Percentiles rank a stretch among this genome's conserved stretches.
Conservation (phyloP, 2,329 filamentous ascomycete species). For the Diaporthe ilicicola region DNA sequence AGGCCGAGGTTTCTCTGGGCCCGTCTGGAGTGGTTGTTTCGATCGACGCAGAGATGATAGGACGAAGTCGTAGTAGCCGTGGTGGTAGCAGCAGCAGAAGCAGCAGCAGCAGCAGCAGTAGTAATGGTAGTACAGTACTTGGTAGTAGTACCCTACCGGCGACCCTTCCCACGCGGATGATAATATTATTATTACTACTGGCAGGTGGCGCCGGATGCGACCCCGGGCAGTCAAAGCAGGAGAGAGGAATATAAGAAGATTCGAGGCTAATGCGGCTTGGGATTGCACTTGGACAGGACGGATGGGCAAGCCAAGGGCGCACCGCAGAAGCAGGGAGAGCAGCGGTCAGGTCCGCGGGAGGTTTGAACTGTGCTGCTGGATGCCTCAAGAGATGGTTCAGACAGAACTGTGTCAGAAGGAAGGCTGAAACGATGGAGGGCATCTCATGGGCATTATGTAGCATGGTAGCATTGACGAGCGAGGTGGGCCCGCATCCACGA, state of each 20-base stretch:
- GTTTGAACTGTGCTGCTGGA: not conserved
- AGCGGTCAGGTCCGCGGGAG: not conserved
- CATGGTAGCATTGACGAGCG: conserved; percentile 26
- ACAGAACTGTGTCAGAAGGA: conserved; percentile 30
- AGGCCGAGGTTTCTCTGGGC: conserved; percentile 17
- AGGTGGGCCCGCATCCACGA: not conserved
- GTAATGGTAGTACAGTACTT: too few species aligned
- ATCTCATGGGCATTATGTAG: conserved; percentile 27
- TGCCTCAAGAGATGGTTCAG: conserved; percentile 23
- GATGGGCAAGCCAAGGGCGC: conserved; percentile 2
- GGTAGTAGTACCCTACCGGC: not conserved
- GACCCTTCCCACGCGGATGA: not conserved
- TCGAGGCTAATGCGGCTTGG: conserved; percentile 8
- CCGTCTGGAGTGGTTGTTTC: conserved; percentile 22
- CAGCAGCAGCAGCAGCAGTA: too few species aligned
- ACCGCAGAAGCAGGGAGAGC: not conserved
- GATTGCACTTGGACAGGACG: conserved; percentile 17
- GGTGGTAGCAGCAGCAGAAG: too few species aligned
- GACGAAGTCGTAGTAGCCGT: not conserved
- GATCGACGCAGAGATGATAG: conserved; percentile 24
- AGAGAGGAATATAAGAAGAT: not conserved
- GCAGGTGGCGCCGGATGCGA: not conserved
- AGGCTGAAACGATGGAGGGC: conserved; percentile 30
- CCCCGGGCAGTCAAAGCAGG: not conserved
- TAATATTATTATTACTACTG: not conserved